phyloP scores from a whole-genome alignment of 2,329 filamentous ascomycete species.

The Botrytis pseudocinerea region DNA sequence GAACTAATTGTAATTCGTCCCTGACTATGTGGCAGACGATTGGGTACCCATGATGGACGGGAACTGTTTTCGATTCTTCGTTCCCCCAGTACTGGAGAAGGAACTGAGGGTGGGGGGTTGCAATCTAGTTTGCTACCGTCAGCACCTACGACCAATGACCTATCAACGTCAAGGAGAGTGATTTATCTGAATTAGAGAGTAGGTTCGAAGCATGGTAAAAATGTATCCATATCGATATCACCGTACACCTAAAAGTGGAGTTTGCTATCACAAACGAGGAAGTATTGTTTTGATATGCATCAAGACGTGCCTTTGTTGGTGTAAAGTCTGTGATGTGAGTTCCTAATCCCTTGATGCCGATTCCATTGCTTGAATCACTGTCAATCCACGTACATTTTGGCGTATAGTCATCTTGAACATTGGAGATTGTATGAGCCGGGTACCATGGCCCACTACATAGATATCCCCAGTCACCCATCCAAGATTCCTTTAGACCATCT shows the following conservation, averaged over 20 bases:
- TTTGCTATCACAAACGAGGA: not conserved
- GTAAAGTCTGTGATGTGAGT: constrained; percentile 10
- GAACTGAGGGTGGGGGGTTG: not conserved
- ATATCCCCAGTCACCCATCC: not conserved
- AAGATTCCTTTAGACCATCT: not conserved
- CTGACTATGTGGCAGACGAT: not conserved
- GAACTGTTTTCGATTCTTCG: not conserved
- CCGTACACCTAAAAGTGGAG: not conserved
- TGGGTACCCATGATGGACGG: not conserved
- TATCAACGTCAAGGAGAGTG: not conserved
- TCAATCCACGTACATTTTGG: not conserved
- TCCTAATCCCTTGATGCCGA: not conserved
- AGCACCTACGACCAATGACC: not conserved
- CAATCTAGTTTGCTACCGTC: not conserved
- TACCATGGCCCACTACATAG: not conserved
- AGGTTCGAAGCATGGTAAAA: not conserved
- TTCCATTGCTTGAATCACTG: not conserved
- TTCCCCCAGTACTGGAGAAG: not conserved
- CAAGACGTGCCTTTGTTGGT: not conserved
- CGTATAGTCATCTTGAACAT: not conserved
- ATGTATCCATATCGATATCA: not conserved
- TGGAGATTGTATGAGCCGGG: not conserved
- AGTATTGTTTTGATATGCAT: not conserved
- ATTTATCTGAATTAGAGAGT: not conserved
- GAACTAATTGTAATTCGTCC: not conserved